Conservation (phyloP, 129 eudicot genomes). For the Erigeron canadensis region DNA sequence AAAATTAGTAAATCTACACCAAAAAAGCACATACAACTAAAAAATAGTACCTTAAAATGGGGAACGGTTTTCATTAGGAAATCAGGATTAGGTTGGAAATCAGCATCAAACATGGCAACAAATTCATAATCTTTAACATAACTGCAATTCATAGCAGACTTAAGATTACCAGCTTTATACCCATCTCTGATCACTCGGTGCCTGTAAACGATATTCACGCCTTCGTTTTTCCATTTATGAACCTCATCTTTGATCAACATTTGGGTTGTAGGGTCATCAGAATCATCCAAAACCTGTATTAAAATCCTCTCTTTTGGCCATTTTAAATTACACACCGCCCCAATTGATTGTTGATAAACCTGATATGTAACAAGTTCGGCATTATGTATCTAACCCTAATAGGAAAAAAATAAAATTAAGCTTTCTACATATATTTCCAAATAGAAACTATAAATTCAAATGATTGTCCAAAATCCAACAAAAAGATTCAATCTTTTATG, state of each 20-base stretch:
- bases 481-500: neutral
- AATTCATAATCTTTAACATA: conserved; percentile 91
- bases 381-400: conserved; percentile 7
- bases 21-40: neutral
- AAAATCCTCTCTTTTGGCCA: conserved; percentile 81
- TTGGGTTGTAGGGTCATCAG: conserved; percentile 77
- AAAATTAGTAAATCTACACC: neutral
- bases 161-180: conserved; percentile 93
- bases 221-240: conserved; percentile 74
- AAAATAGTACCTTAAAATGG: conserved; percentile 71
- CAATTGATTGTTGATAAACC: conserved; percentile 96
- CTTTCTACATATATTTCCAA: neutral
- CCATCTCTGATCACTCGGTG: conserved; percentile 78
- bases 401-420: conserved; percentile 3
- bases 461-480: neutral
- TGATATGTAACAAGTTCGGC: conserved; percentile 29
- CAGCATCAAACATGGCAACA: conserved; percentile 94
- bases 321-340: conserved; percentile 81
- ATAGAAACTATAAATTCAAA: neutral
- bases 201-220: conserved; percentile 76
- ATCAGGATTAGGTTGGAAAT: conserved; percentile 84
- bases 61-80: conserved; percentile 77
- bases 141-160: conserved; percentile 92
- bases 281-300: conserved; percentile 88
- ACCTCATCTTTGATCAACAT: conserved; percentile 80